These are phyloP conservation scores for Cyberlindnera mrakii DNA, from an alignment of 805 yeast genomes.

Conservation along the genomic window DNA sequence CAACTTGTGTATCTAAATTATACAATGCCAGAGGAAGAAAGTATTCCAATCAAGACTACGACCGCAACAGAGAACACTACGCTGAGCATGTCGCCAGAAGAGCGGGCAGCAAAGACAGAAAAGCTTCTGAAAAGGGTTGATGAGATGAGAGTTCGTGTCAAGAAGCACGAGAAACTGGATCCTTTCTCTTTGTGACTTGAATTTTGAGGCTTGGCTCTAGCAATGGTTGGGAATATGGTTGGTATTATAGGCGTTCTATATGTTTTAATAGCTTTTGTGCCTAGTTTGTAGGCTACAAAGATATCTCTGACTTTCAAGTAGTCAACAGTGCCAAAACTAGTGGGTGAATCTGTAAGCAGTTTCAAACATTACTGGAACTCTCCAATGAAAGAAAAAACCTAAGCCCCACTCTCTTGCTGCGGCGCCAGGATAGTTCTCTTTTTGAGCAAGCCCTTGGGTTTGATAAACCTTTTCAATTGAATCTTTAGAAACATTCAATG, in stretches of 20 bases:
- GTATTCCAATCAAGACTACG: neutral
- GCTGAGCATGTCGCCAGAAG: constrained; percentile 14
- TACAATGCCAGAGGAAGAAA: neutral
- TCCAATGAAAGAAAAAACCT: constrained; percentile 25
- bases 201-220: too few species aligned
- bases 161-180: constrained; percentile 3
- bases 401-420: too few species aligned
- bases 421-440: constrained; percentile 27
- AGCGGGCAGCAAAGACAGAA: constrained; percentile 16
- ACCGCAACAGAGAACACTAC: neutral
- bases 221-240: too few species aligned
- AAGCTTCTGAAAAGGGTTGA: constrained; percentile 17
- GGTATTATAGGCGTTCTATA: too few species aligned
- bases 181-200: too few species aligned
- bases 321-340: constrained; percentile 1
- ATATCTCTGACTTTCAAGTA: neutral
- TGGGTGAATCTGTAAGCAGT: constrained; percentile 8
- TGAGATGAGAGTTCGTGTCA: constrained; percentile 12
- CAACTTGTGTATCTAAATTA: too few species aligned
- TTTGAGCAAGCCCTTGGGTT: constrained; percentile 26
- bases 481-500: constrained; percentile 10
- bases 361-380: constrained; percentile 14
- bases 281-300: neutral
- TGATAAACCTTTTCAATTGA: constrained; percentile 18
- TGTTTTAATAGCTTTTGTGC: neutral